Conservation (phyloP, 305 asterid genomes). For the Solanum hybrid region DNA sequence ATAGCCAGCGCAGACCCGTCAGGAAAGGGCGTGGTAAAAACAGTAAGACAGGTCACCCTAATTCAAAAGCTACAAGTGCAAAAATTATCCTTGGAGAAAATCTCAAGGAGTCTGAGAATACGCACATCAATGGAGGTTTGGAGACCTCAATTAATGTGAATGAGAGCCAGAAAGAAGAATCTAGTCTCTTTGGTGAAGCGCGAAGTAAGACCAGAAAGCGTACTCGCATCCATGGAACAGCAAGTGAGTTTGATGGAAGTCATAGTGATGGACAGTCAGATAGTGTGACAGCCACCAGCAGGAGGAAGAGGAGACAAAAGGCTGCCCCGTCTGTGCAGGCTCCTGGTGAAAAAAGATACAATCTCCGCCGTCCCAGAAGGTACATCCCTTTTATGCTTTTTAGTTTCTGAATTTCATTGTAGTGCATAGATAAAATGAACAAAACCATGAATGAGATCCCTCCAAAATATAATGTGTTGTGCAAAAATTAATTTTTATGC, state of each 20-base stretch:
- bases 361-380: slow-evolving; percentile 73
- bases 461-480: background rate
- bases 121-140: slow-evolving; percentile 30
- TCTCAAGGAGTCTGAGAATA: background rate
- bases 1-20: slow-evolving; percentile 25
- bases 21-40: slow-evolving; percentile 36
- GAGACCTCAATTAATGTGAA: slow-evolving; percentile 37
- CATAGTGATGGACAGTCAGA: slow-evolving; percentile 68
- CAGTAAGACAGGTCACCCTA: slow-evolving; percentile 31
- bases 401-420: background rate
- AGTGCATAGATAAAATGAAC: background rate
- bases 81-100: background rate
- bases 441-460: background rate
- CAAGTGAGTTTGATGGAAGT: slow-evolving; percentile 39
- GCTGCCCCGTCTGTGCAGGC: slow-evolving; percentile 38
- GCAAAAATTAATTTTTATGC: background rate
- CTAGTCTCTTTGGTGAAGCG: slow-evolving; percentile 18
- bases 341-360: slow-evolving; percentile 67
- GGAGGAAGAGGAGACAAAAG: slow-evolving; percentile 67
- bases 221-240: slow-evolving; percentile 32
- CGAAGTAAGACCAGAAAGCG: slow-evolving; percentile 55
- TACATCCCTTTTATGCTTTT: slow-evolving; percentile 21
- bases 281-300: slow-evolving; percentile 42
- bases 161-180: slow-evolving; percentile 50
- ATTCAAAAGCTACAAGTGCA: slow-evolving; percentile 11